Conservation (phyloP, 306 rosid species). For the Sechiopsis laciniata region DNA sequence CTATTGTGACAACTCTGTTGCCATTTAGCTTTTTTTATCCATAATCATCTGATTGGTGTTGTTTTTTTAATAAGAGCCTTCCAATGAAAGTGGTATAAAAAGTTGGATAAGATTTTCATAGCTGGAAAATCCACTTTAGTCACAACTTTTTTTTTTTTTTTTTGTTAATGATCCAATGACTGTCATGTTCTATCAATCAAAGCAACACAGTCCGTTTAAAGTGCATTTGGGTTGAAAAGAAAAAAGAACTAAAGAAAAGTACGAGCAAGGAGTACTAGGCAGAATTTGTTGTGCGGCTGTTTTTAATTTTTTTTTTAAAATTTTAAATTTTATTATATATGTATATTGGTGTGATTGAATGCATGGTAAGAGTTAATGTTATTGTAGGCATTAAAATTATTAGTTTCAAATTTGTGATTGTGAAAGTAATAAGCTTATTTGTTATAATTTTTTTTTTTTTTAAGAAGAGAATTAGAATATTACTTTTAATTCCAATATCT, state of each 20-base stretch:
- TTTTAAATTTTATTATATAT: no score
- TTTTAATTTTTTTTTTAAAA: no score
- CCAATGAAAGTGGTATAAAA: not conserved
- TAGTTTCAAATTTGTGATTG: not conserved
- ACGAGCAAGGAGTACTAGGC: constrained; percentile 11
- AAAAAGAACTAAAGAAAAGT: not conserved
- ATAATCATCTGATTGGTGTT: constrained; percentile 14
- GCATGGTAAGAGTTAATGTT: not conserved
- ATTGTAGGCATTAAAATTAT: not conserved
- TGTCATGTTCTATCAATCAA: constrained; percentile 6
- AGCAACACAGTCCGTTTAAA: constrained; percentile 2
- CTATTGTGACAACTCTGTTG: constrained; percentile 8
- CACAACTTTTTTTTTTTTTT: not conserved
- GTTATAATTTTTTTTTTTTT: no score
- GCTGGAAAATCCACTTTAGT: constrained; percentile 11
- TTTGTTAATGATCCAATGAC: constrained; percentile 6
- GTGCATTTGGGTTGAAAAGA: constrained; percentile 18
- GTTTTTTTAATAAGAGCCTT: not conserved
- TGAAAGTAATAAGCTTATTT: not conserved
- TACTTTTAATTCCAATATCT: no score
- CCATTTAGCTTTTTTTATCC: constrained; percentile 12
- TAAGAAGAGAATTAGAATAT: not conserved
- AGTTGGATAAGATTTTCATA: not conserved
- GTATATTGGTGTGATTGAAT: not conserved
- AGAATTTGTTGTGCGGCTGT: not conserved